Base-by-base conservation (phyloP, 2,329 filamentous ascomycete species). In the Hirsutella rhossiliensis region DNA sequence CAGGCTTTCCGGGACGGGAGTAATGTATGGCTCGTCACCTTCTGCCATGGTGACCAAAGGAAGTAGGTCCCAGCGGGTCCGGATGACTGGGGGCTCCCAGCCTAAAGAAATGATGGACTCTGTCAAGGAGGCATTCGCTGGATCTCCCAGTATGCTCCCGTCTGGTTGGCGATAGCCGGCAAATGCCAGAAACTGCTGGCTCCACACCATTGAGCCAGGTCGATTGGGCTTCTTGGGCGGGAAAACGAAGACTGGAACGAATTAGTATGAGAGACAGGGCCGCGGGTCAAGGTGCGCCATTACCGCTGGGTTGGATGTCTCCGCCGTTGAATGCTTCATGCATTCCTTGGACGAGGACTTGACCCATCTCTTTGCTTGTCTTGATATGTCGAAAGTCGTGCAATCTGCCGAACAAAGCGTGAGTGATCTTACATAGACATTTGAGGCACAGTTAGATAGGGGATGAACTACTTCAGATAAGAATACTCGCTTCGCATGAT, bases 401-500 rank as follows among this genome's bases (percentile, higher is more conserved):
- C 11, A 44, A 23, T 8, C 43, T 44, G 28, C n/a, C 19, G 5
- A 3, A 12, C 17, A 13, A 23, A 12, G 13, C 12, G 36, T 38
- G 20, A 38, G 36, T 17, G 5, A 5, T 17, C 12, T 5, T 12
- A 11, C 8, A 11, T 8, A 38, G 36, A 11, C 19, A n/a, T 6
- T 18, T 7, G 19, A 19, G 36, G 19, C 15, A 13, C 17, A 38
- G 17, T n/a, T n/a, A 32, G 20, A 7, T 12, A 23, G 17, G 40
- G 20, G 7, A 11, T 18, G 12, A 11, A 23, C 36, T 23, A 44
- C 43, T 44, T 44, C 2, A 44, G 38, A 30, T 44, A 44, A 29
- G 19, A 13, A 15, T 44, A 44, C 30, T 44, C 37, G 43, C 43
- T 44, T 12, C 43, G n/a, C 43, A 44, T 44, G 18, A 44, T 44